Conservation (phyloP, 2,329 filamentous ascomycete species). For the Clarireedia paspali region DNA sequence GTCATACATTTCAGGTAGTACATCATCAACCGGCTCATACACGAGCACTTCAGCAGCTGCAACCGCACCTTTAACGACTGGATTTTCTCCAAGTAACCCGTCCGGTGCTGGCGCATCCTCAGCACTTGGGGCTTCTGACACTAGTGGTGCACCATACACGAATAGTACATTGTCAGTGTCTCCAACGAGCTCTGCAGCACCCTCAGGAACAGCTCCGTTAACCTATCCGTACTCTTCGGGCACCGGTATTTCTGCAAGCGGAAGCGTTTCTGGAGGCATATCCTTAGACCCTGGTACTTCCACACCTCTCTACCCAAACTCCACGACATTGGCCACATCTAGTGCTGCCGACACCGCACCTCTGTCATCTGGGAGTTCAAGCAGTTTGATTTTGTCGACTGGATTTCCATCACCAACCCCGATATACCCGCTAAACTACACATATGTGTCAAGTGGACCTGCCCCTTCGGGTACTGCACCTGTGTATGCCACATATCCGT, state of each 20-base stretch:
- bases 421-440: not conserved
- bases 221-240: not conserved
- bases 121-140: not conserved
- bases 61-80: not conserved
- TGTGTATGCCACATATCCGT: not conserved
- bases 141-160: not conserved
- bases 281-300: not conserved
- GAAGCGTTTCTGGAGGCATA: constrained; percentile 1
- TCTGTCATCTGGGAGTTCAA: not conserved
- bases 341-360: not conserved
- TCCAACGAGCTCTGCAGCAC: not conserved
- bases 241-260: not conserved
- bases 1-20: not conserved
- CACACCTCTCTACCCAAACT: constrained; percentile 1
- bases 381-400: constrained; percentile 1
- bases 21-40: not conserved
- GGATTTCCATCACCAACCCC: not conserved
- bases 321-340: not conserved
- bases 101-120: not conserved
- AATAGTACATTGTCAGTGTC: not conserved
- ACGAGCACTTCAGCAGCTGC: constrained; percentile 4
- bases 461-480: not conserved
- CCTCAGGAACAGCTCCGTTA: constrained; percentile 1
- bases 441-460: not conserved
- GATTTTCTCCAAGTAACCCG: not conserved